These are phyloP conservation scores for Microthlaspi erraticum DNA, from an alignment of 345 rosid genomes.

Conservation along the genomic window DNA sequence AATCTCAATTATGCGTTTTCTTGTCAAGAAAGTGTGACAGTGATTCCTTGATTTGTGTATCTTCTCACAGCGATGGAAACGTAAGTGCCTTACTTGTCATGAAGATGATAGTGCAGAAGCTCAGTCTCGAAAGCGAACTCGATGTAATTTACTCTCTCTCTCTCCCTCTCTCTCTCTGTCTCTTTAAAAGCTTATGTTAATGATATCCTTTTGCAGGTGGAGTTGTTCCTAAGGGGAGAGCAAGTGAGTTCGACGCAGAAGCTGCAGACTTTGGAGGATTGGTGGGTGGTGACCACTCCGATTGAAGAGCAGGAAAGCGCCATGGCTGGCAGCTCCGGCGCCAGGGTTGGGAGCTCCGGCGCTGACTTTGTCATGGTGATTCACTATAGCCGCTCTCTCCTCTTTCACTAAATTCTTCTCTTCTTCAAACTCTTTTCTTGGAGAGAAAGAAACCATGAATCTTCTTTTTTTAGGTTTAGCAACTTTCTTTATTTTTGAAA, in stretches of 20 bases:
- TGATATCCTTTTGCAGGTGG: slow-evolving; percentile 50
- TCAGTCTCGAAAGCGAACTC: slow-evolving; percentile 25
- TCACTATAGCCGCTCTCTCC: slow-evolving; percentile 41
- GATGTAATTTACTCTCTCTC: slow-evolving; percentile 1
- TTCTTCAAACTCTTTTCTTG: slow-evolving; percentile 23
- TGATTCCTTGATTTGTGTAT: slow-evolving; percentile 9
- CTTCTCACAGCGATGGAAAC: slow-evolving; percentile 25
- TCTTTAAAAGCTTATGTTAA: not conserved
- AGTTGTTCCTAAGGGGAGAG: slow-evolving; percentile 50
- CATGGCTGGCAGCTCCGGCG: slow-evolving; percentile 52
- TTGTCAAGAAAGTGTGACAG: not conserved
- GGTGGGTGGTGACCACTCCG: slow-evolving; percentile 56
- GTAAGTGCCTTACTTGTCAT: slow-evolving; percentile 18
- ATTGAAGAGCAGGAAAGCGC: slow-evolving; percentile 36
- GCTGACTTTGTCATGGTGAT: slow-evolving; percentile 59
- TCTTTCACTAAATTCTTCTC: not conserved
- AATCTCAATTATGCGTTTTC: too few relatives aligned
- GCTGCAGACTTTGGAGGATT: slow-evolving; percentile 44
- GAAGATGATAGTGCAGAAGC: slow-evolving; percentile 19
- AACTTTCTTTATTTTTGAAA: not conserved
- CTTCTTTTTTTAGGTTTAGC: slow-evolving; percentile 1
- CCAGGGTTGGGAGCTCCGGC: slow-evolving; percentile 53
- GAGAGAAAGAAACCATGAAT: not conserved
- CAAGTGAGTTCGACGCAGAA: slow-evolving; percentile 47
- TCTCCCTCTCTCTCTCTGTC: not conserved